Conservation (phyloP, 1,284 basidiomycete genomes). For the Salmacisia buchloeana region DNA sequence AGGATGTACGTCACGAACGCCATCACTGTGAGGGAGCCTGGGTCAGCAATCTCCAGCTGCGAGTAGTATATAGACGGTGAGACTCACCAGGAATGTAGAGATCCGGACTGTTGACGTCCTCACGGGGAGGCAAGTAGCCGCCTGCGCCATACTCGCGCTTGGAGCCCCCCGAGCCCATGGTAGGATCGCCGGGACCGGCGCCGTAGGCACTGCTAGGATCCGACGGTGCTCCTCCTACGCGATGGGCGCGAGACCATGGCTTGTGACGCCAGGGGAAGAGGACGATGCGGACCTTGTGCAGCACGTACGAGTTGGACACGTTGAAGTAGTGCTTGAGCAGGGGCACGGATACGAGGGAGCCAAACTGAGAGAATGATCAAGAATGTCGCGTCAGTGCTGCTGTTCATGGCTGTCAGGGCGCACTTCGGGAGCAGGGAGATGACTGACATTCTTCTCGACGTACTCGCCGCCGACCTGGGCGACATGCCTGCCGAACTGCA, state of each 20-base stretch:
- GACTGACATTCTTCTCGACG: conserved; percentile 80
- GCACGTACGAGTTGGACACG: conserved; percentile 92
- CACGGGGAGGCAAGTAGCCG: conserved; percentile 73
- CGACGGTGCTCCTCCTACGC: conserved; percentile 14
- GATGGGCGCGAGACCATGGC: conserved; percentile 45
- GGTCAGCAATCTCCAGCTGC: not conserved
- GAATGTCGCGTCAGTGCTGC: not conserved
- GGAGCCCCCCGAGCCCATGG: conserved; percentile 16
- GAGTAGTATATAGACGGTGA: not conserved
- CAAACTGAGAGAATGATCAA: conserved; percentile 15
- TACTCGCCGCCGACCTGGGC: conserved; percentile 92
- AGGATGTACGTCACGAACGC: conserved; percentile 93
- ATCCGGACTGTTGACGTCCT: conserved; percentile 93
- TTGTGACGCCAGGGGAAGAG: conserved; percentile 88
- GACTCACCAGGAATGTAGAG: conserved; percentile 85
- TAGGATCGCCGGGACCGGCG: conserved; percentile 10
- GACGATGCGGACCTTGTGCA: conserved; percentile 81
- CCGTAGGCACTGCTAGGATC: conserved; percentile 10
- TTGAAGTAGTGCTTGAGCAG: conserved; percentile 87
- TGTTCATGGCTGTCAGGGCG: not conserved
- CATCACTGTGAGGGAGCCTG: conserved; percentile 63
- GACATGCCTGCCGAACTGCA: conserved; percentile 88
- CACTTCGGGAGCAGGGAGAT: not conserved
- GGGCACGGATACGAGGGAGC: conserved; percentile 36
- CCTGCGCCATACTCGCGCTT: conserved; percentile 15